Evolutionary conservation across 2,329 filamentous ascomycete genomes (phyloP), one percentile per base, ranked within the genome.

Genomic region (Acarospora socialis): DNA sequence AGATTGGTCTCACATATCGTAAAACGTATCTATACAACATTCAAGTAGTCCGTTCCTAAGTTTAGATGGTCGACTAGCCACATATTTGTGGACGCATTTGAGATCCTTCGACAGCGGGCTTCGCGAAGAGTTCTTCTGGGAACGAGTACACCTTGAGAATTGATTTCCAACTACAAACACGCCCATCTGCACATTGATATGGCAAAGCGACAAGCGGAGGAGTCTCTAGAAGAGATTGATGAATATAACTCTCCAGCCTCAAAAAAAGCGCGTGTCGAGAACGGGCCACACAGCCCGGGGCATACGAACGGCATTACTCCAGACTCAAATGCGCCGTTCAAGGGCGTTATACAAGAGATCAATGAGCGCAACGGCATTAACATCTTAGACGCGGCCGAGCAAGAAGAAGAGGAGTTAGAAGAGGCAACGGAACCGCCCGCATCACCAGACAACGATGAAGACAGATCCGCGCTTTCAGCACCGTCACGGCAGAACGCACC

Each of bases 401-500:
- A 78, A 80, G 69, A 90, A 81, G 73, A 61, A 72, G 36, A 57
- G 32, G 51, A 51, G 32, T 33, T 56, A 13, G 43, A 51, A 22
- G 55, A 59, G 42, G 49, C 37, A 15, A 47, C 41, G 12, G 44
- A 48, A 8, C 20, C 28, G n/a, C 17, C 22, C 9, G 38, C 44
- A 10, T 46, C 43, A 22, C 51, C 43, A 20, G 55, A 54, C 34
- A 42, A 45, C 17, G 54, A 57, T 18, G 55, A 61, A 28, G 50
- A 58, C 30, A 44, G 40, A 21, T 46, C 52, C 13, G 48, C 48
- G 15, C 46, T 55, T 34, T 49, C 50, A 27, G 55, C 53, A 8
- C 55, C 60, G 24, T 49, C 57, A 42, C 73, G 82, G 42, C 84
- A 93, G 54, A 65, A 66, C 30, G 81, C 78, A 26, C 84, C 87